Evolutionary conservation across 495 filamentous ascomycete genomes (phyloP).

Genomic region (Hapsidospora chrysogenum): DNA sequence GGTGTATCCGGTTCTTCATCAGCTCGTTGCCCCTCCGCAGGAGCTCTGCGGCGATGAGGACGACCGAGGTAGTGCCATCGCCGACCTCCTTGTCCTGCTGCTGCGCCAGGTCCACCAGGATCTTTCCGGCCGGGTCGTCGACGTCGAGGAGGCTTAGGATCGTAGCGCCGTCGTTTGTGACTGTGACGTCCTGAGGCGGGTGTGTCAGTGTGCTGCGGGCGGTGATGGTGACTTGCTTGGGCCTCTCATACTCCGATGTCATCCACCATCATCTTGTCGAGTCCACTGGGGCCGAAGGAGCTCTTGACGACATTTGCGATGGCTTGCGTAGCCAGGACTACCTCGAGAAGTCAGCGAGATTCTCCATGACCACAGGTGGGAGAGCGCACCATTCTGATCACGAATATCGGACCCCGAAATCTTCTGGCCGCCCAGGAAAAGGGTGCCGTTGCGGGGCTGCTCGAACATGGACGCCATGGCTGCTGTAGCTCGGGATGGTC

Average conservation of each 20-base stretch:
- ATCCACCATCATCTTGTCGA: constrained; percentile 99
- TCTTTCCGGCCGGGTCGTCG: constrained; percentile 96
- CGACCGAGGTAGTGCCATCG: constrained; percentile 95
- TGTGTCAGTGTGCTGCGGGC: constrained; percentile 1
- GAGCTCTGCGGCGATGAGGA: constrained; percentile 92
- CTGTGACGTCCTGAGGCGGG: constrained; percentile 69
- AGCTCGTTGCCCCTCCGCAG: constrained; percentile 89
- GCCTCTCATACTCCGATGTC: constrained; percentile 80
- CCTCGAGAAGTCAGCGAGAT: constrained; percentile 11
- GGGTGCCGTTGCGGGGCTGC: constrained; percentile 64
- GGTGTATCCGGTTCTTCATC: constrained; percentile 99
- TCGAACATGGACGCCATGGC: constrained; percentile 73
- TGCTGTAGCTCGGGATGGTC: neutral
- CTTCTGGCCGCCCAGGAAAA: constrained; percentile 80
- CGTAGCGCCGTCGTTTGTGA: constrained; percentile 97
- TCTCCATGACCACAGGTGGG: constrained; percentile 2
- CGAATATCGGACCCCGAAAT: constrained; percentile 80
- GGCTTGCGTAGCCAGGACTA: constrained; percentile 86
- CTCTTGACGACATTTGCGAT: constrained; percentile 98
- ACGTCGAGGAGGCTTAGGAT: constrained; percentile 91
- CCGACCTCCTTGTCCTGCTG: constrained; percentile 99
- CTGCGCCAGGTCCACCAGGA: constrained; percentile 90
- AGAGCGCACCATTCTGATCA: constrained; percentile 65
- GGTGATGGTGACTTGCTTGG: too few species aligned
- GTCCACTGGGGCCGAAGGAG: constrained; percentile 89